Evolutionary conservation across 1,284 basidiomycete species (phyloP), one percentile per base, ranked within the genome.

Genomic region (Trametes sp.): DNA sequence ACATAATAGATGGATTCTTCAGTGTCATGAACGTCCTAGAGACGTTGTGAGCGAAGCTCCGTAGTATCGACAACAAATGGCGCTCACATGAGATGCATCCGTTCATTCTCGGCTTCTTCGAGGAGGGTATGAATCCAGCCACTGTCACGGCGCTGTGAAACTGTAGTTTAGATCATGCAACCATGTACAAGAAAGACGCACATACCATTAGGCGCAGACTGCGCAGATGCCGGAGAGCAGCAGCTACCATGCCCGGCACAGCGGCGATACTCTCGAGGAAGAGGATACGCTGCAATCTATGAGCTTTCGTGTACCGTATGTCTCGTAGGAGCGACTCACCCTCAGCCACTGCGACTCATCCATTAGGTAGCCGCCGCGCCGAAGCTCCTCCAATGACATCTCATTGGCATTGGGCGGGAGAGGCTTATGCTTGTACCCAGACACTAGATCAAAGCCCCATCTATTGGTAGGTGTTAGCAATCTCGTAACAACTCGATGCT

Each of bases 41-140:
- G 60, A 51, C 26, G 56, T 38, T 42, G 62, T 69, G 59, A 64
- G 46, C 57, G 49, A 68, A 65, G 36, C 62, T 21, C n/a, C 23
- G 63, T 49, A 23, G 10, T 8, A 5, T 45, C 8, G 59, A 19
- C 21, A 9, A 45, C 2, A 19, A 21, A 13, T 9, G 53, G 46
- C 6, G 70, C 80, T 69, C 67, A 89, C 93, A 96, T 93, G 42
- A 96, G 81, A 77, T 96, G 95, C 94, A 96, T 95, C 54, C 95
- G 83, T 78, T 98, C 96, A 73, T 98, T 98, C 74, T 98, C 96
- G 8, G 95, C 95, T 78, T 98, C 96, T 75, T 96, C 92, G 28
- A 97, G 80, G 42, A 95, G 84, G 4, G 94, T 95, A 64, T 87
- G 82, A 67, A 90, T 87, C 94, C 95, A 98, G 57, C 95, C 95